Evolutionary conservation across 257 asterid genomes (phyloP).

Genomic region (Verbena officinalis): DNA sequence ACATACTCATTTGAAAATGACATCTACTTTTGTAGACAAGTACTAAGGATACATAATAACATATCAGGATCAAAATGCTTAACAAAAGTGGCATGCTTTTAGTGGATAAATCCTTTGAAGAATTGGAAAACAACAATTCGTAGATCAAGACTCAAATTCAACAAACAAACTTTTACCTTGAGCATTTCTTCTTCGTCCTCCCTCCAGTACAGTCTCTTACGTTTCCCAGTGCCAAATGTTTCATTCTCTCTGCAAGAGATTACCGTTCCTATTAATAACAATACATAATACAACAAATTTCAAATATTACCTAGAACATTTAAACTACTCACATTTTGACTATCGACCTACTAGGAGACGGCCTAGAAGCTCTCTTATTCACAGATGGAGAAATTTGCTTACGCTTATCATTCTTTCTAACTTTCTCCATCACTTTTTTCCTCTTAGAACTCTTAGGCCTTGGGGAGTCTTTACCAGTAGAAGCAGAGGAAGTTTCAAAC

Average conservation of each 20-base stretch:
- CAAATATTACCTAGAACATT: conserved; percentile 13
- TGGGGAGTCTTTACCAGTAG: conserved; percentile 29
- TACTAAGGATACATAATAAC: neutral
- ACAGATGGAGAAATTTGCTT: conserved; percentile 25
- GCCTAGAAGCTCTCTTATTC: conserved; percentile 39
- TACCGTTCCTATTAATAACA: conserved; percentile 13
- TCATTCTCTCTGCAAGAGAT: conserved; percentile 43
- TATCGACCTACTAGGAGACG: conserved; percentile 35
- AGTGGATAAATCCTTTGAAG: neutral
- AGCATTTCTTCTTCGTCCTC: conserved; percentile 68
- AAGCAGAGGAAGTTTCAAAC: conserved; percentile 35
- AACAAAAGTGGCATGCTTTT: neutral
- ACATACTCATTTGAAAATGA: neutral
- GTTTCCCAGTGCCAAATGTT: conserved; percentile 37
- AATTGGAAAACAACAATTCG: neutral
- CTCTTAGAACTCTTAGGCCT: conserved; percentile 35
- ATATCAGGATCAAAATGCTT: neutral
- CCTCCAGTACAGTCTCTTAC: conserved; percentile 54
- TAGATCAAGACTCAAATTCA: conserved; percentile 19
- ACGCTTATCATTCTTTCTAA: conserved; percentile 29
- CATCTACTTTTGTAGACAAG: neutral
- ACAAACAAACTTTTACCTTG: conserved; percentile 44
- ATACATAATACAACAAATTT: conserved; percentile 13
- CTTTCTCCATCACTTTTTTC: conserved; percentile 13
- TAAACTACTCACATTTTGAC: conserved; percentile 43